Evolutionary conservation across 179 eudicot species (phyloP).

Genomic region (Drosera spatulata): DNA sequence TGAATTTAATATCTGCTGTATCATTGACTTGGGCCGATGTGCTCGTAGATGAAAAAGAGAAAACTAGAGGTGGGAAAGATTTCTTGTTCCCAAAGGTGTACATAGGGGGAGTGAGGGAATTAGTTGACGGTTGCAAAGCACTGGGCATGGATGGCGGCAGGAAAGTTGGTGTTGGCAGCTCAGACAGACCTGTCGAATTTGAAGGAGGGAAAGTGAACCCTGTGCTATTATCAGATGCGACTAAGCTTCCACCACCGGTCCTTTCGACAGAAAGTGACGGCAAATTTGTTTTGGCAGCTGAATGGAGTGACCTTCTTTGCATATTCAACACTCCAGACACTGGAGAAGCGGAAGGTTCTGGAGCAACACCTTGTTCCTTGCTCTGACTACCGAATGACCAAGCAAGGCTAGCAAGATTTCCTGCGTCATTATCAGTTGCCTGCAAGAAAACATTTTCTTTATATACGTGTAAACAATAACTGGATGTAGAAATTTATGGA

Average conservation of each 20-base stretch:
- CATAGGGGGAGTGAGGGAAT: conserved; percentile 11
- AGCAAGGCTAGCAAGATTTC: conserved; percentile 13
- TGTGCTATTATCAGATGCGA: conserved; percentile 24
- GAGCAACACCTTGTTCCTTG: conserved; percentile 16
- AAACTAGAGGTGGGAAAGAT: conserved; percentile 35
- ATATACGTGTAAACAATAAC: no score
- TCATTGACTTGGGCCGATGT: conserved; percentile 14
- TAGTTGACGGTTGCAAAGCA: conserved; percentile 6
- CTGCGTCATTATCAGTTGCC: conserved; percentile 10
- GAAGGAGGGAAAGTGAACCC: conserved; percentile 65
- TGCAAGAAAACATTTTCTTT: conserved; percentile 8
- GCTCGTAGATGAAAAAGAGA: conserved; percentile 45
- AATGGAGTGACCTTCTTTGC: conserved; percentile 23
- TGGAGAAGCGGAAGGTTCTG: conserved; percentile 7
- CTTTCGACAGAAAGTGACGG: conserved; percentile 42
- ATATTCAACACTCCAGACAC: conserved; percentile 17
- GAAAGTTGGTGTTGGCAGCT: conserved; percentile 89
- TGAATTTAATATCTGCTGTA: conserved; percentile 34
- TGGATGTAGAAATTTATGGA: no score
- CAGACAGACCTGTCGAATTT: conserved; percentile 37
- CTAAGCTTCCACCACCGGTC: conserved; percentile 19
- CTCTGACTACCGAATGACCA: conserved; percentile 15
- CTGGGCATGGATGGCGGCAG: conserved; percentile 44
- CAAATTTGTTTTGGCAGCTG: conserved; percentile 30
- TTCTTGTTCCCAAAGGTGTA: conserved; percentile 38